A percentile compares a stretch with the other conserved stretches of the same genome.
Evolutionary conservation across 1,284 basidiomycete genomes (phyloP).

Genomic region (Nidula niveotomentosa): DNA sequence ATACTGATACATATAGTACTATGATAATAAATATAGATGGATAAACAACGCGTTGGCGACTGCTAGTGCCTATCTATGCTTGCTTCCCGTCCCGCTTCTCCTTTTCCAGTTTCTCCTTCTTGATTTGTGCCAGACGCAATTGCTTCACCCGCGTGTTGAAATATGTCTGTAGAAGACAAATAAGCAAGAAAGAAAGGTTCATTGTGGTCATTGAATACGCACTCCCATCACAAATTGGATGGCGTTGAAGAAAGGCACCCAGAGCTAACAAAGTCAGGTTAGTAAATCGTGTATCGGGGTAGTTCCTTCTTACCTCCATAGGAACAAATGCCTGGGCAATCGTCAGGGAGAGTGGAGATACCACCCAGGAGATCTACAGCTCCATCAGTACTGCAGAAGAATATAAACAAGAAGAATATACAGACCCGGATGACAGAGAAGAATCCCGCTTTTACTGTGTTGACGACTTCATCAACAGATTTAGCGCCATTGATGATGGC

Average conservation of each 20-base stretch:
- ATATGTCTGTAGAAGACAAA: slow-evolving; percentile 48
- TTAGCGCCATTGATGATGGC: slow-evolving; percentile 84
- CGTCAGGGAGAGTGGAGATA: slow-evolving; percentile 68
- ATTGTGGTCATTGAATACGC: slow-evolving; percentile 10
- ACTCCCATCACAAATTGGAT: slow-evolving; percentile 69
- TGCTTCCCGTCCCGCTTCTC: slow-evolving; percentile 26
- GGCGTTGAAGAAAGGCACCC: slow-evolving; percentile 76
- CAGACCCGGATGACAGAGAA: slow-evolving; percentile 72
- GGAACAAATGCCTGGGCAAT: slow-evolving; percentile 78
- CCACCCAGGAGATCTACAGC: slow-evolving; percentile 66
- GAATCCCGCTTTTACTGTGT: slow-evolving; percentile 76
- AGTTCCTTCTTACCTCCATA: slow-evolving; percentile 47
- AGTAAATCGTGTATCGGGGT: neutral
- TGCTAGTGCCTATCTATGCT: slow-evolving; percentile 16
- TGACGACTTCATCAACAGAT: slow-evolving; percentile 62
- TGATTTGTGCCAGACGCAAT: slow-evolving; percentile 50
- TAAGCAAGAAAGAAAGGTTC: slow-evolving; percentile 4
- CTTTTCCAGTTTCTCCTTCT: slow-evolving; percentile 47
- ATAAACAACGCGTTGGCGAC: neutral
- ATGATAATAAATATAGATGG: neutral
- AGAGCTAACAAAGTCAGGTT: slow-evolving; percentile 41
- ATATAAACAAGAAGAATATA: slow-evolving; percentile 3
- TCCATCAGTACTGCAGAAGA: slow-evolving; percentile 7
- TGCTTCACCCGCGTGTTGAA: slow-evolving; percentile 73
- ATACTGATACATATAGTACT: neutral